These are phyloP conservation scores for Trypanosoma avium DNA, from an alignment of 208 protist species.

Conservation along the genomic window DNA sequence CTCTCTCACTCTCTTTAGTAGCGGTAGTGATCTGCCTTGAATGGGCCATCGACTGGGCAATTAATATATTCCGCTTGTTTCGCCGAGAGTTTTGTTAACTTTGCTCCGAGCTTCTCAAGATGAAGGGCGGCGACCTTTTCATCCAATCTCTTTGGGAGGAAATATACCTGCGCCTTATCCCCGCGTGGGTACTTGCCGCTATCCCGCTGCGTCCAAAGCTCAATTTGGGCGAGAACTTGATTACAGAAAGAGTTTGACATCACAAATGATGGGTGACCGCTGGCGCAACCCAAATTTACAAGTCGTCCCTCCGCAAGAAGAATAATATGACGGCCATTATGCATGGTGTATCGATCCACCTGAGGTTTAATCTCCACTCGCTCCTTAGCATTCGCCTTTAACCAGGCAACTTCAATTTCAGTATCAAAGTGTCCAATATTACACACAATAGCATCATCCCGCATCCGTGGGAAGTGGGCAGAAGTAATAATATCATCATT, in stretches of 20 bases:
- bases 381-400: constrained; percentile 91
- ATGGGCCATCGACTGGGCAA: constrained; percentile 96
- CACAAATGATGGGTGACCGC: constrained; percentile 99
- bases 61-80: constrained; percentile 99
- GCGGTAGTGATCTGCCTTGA: constrained; percentile 98
- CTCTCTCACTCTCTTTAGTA: constrained; percentile 97
- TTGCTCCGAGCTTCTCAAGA: constrained; percentile 96
- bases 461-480: constrained; percentile 98
- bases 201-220: constrained; percentile 95
- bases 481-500: constrained; percentile 98
- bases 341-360: constrained; percentile 97
- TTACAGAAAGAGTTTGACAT: constrained; percentile 99
- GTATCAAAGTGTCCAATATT: constrained; percentile 99
- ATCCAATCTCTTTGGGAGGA: constrained; percentile 99
- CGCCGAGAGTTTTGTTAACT: constrained; percentile 95
- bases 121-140: constrained; percentile 99
- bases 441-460: constrained; percentile 98
- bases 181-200: constrained; percentile 93
- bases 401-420: constrained; percentile 98
- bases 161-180: constrained; percentile 93
- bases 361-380: constrained; percentile 99
- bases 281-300: constrained; percentile 99
- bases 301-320: constrained; percentile 96
- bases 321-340: constrained; percentile 95
- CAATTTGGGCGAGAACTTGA: constrained; percentile 99